Base-by-base conservation (phyloP, 1,284 basidiomycete species). In the Microbotryum intermedium region DNA sequence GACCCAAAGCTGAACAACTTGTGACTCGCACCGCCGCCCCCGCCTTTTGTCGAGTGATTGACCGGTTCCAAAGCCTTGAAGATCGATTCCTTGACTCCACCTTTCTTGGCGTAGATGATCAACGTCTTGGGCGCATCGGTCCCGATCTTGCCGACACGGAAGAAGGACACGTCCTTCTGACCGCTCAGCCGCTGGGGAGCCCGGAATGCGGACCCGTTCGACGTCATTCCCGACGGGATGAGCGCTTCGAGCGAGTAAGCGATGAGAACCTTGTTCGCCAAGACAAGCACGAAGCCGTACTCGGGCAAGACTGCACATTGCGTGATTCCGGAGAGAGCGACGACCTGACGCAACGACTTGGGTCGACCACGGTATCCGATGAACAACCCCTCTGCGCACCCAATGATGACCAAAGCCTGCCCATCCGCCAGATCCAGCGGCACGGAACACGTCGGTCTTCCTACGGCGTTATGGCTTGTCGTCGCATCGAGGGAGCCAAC, bases 351-450 rank as follows among this genome's bases (percentile, higher is more conserved):
- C 75, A 95, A 81, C 6, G 91, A 93, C 72, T 80, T 77, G 0
- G 91, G 85, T 72, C 94, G 87, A 69, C 89, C 86, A 34, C 89
- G 82, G 74, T 95, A 85, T 0, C 93, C 94, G 66, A 97, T 94
- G 90, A 91, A 97, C 2, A 97, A 89, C 43, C 94, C 94, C 71
- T 97, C 90, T 0, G 88, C 85, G 74, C 92, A 95, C 23, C 93
- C 93, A 67, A 97, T 85, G 0, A 93, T 91, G 21, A 97, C 86
- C 20, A 97, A 79, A 3, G 83, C 63, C 48, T 90, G 83, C 6
- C 87, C 84, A 73, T 97, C 90, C 6, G 83, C 79, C 3, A 90
- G 90, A 30, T 50, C 51, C 18, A 70, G 55, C 26, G 63, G 69
- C 1, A 56, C 53, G n/a, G 69, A 70, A 30, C 68, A 69, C 10